Percentiles rank a stretch among this genome's conserved stretches.
Conservation (phyloP, 148 eudicot genomes). For the Amaranthus hypochondriacus region DNA sequence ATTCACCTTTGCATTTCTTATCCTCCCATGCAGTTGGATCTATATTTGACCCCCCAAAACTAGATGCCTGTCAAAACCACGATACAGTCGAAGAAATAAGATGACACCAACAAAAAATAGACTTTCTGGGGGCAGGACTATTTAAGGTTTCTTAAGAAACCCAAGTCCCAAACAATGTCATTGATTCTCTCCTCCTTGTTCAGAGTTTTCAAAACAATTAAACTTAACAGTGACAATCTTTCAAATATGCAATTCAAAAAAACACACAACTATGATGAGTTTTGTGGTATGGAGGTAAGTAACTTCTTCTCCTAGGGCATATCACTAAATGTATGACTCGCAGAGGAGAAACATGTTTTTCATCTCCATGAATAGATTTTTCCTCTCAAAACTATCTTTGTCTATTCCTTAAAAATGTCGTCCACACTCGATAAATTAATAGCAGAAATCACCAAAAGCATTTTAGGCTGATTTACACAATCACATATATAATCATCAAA, state of each 20-base stretch:
- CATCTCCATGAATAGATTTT: too few species aligned
- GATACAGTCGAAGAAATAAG: slow-evolving; percentile 9
- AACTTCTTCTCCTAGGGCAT: not conserved
- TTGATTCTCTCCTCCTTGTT: too few species aligned
- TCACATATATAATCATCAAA: not conserved
- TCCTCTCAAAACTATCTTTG: not conserved
- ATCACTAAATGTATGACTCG: not conserved
- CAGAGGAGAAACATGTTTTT: too few species aligned
- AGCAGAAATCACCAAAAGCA: not conserved
- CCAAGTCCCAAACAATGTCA: too few species aligned
- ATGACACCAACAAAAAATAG: not conserved
- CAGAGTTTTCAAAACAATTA: too few species aligned
- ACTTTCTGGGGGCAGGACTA: not conserved
- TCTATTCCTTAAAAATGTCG: not conserved
- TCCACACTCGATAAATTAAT: not conserved
- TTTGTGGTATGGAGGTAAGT: not conserved
- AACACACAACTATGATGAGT: not conserved
- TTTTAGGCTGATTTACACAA: not conserved
- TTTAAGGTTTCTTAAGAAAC: too few species aligned
- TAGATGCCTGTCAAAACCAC: slow-evolving; percentile 48
- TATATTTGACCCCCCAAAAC: slow-evolving; percentile 92
- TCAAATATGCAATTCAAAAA: not conserved
- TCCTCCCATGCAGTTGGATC: slow-evolving; percentile 99
- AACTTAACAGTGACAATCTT: not conserved
- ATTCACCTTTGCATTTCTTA: slow-evolving; percentile 95